phyloP scores from a whole-genome alignment of 1,284 basidiomycete genomes.

The Cryptococcus sp. region DNA sequence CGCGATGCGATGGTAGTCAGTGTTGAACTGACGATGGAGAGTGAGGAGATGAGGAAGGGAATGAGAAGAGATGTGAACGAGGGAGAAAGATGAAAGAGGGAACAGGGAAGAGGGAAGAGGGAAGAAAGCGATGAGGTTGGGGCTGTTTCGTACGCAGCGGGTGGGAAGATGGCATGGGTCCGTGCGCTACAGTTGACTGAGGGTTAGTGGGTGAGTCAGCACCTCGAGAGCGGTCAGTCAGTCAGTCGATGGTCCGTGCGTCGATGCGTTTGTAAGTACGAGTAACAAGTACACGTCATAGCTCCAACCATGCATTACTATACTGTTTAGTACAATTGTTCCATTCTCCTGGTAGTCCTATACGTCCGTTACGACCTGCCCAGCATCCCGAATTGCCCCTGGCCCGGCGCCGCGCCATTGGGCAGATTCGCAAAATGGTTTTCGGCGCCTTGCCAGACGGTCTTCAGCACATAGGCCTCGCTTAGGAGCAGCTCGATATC shows the following conservation, averaged over 20 bases:
- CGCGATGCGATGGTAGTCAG: no score
- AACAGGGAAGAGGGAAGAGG: constrained; percentile 3
- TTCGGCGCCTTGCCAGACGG: constrained; percentile 91
- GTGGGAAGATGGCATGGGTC: no score
- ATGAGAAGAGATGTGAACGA: constrained; percentile 1
- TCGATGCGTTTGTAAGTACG: no score
- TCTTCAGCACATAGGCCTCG: constrained; percentile 93
- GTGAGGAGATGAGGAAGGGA: not conserved
- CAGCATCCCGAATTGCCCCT: constrained; percentile 46
- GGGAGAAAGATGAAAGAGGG: not conserved
- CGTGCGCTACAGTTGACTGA: no score
- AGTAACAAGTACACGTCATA: no score
- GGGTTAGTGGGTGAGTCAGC: no score
- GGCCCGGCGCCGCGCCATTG: constrained; percentile 14
- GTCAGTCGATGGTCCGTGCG: no score
- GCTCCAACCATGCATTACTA: no score
- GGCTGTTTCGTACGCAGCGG: no score
- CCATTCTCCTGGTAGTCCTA: no score
- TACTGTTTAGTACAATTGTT: not conserved
- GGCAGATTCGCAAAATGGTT: constrained; percentile 69
- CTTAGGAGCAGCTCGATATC: constrained; percentile 93
- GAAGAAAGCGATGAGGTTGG: not conserved
- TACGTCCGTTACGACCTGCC: constrained; percentile 31
- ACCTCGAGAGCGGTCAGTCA: no score
- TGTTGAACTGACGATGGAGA: not conserved